These are phyloP conservation scores for Saccharomycopsis capsularis DNA, from an alignment of 805 yeast species.

Conservation along the genomic window DNA sequence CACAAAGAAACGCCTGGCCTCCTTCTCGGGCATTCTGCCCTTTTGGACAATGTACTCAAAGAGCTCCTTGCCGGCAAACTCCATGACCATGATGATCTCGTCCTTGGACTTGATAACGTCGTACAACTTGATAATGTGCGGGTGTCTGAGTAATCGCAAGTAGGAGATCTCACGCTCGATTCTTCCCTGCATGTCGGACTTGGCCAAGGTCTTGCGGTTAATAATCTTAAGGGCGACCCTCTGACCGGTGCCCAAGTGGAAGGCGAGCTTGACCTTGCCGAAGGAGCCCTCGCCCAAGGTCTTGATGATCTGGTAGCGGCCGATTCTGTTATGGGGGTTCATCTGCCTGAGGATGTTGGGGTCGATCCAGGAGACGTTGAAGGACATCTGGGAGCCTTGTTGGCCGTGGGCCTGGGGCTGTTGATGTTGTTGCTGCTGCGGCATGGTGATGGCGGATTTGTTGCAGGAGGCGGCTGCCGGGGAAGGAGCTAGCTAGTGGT, in stretches of 20 bases:
- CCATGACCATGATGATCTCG: conserved; percentile 95
- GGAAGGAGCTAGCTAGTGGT: too few relatives aligned
- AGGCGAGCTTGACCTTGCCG: conserved; percentile 90
- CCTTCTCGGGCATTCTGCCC: conserved; percentile 87
- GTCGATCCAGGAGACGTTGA: conserved; percentile 20
- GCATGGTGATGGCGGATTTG: too few relatives aligned
- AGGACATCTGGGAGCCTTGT: conserved; percentile 6
- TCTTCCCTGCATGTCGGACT: conserved; percentile 95
- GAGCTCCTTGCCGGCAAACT: conserved; percentile 92
- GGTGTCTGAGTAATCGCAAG: conserved; percentile 81
- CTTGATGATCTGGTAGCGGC: conserved; percentile 87
- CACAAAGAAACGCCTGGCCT: conserved; percentile 89
- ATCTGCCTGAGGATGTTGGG: conserved; percentile 18
- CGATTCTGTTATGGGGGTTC: conserved; percentile 44
- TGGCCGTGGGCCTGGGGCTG: too few relatives aligned
- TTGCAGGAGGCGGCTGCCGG: too few relatives aligned
- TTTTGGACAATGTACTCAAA: conserved; percentile 93
- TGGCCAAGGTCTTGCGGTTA: conserved; percentile 85
- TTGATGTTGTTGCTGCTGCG: too few relatives aligned
- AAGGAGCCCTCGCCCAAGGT: conserved; percentile 95
- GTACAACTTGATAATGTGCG: conserved; percentile 90
- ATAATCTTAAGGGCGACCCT: conserved; percentile 90
- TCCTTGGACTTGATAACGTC: conserved; percentile 94
- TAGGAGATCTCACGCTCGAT: conserved; percentile 92
- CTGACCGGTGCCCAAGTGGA: conserved; percentile 85